phyloP scores from a whole-genome alignment of 768 basidiomycete genomes.

The Pleurotus pulmonarius region DNA sequence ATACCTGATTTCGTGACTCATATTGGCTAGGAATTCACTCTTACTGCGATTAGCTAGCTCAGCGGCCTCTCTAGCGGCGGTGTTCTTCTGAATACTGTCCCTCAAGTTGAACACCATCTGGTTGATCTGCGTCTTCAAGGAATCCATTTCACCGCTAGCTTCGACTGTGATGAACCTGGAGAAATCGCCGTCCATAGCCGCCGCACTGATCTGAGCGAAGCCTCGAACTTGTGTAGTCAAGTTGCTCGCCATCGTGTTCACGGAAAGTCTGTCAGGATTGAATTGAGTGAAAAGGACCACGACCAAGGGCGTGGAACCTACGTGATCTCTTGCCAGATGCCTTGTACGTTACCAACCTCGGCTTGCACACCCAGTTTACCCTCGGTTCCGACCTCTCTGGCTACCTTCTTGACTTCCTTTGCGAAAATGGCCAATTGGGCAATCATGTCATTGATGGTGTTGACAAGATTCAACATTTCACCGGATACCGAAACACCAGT shows the following conservation, averaged over 20 bases:
- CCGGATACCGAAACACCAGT: constrained; percentile 88
- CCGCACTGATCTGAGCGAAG: constrained; percentile 96
- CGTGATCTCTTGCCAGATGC: constrained; percentile 99
- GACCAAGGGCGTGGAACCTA: constrained; percentile 33
- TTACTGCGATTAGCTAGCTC: constrained; percentile 95
- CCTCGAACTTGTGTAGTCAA: constrained; percentile 96
- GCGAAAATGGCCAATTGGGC: constrained; percentile 56
- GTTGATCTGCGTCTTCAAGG: constrained; percentile 96
- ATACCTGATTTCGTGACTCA: constrained; percentile 93
- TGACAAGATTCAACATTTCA: constrained; percentile 90
- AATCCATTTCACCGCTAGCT: constrained; percentile 97
- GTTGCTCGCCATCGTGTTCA: constrained; percentile 96
- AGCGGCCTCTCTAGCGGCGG: constrained; percentile 92
- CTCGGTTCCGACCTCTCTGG: constrained; percentile 94
- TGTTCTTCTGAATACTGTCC: constrained; percentile 97
- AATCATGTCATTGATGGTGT: constrained; percentile 93
- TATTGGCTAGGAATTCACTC: constrained; percentile 97
- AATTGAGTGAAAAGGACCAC: background rate
- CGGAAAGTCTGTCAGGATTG: constrained; percentile 60
- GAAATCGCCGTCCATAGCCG: constrained; percentile 98
- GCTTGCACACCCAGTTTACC: constrained; percentile 97
- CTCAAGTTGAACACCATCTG: constrained; percentile 98
- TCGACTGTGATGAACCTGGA: constrained; percentile 99
- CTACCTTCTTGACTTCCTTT: constrained; percentile 83
- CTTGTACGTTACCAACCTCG: constrained; percentile 93